phyloP scores from a whole-genome alignment of 179 eudicot genomes.

The Nepenthes alata region DNA sequence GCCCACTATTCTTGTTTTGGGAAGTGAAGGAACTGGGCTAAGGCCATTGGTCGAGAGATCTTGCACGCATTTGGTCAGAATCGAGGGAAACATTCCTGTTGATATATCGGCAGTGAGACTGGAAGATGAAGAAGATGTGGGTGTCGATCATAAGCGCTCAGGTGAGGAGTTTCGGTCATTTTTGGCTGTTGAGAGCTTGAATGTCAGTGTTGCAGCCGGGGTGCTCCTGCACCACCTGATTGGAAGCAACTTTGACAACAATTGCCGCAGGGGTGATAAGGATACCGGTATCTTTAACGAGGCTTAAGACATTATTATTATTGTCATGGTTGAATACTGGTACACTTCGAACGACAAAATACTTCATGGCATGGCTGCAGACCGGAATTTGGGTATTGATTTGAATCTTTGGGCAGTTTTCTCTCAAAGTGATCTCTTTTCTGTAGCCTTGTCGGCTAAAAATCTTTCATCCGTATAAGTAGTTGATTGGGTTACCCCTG shows the following conservation, averaged over 20 bases:
- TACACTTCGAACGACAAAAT: too few relatives aligned
- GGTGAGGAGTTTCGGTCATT: constrained; percentile 47
- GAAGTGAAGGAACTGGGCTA: constrained; percentile 92
- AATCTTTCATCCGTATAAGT: too few relatives aligned
- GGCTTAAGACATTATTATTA: too few relatives aligned
- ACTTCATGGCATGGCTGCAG: too few relatives aligned
- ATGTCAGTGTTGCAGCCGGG: constrained; percentile 98
- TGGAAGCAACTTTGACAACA: constrained; percentile 24
- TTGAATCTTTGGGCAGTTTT: too few relatives aligned
- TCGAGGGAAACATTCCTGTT: constrained; percentile 57
- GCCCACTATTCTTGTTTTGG: constrained; percentile 90
- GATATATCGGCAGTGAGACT: constrained; percentile 24
- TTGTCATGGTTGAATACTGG: too few relatives aligned
- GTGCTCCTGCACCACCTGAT: constrained; percentile 87
- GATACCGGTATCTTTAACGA: too few relatives aligned
- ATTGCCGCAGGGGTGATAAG: too few relatives aligned
- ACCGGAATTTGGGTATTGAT: too few relatives aligned
- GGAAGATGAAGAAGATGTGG: constrained; percentile 27
- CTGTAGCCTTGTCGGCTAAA: too few relatives aligned
- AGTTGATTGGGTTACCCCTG: too few relatives aligned
- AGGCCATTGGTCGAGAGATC: constrained; percentile 95
- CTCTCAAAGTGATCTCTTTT: too few relatives aligned
- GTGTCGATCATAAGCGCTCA: constrained; percentile 11
- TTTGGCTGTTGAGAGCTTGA: constrained; percentile 94
- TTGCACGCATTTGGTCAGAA: constrained; percentile 58